phyloP scores from a whole-genome alignment of 2,329 filamentous ascomycete genomes.

The Macrophomina tecta region DNA sequence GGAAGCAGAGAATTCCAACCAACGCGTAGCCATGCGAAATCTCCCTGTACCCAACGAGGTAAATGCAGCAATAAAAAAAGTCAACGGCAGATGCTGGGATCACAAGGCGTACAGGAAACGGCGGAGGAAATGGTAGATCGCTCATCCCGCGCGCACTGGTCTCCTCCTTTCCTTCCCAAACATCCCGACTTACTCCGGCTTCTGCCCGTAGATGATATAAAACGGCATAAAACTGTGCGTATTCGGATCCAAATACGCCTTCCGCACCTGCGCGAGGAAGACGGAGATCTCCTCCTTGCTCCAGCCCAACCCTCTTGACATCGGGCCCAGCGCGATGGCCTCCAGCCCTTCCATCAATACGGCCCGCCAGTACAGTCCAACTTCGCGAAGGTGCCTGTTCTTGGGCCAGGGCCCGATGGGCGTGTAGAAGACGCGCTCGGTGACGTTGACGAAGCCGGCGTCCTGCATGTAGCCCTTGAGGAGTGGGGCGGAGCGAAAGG shows the following conservation, averaged over 20 bases:
- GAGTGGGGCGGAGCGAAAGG: constrained; percentile 34
- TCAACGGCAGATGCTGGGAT: too few relatives aligned
- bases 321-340: constrained; percentile 32
- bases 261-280: constrained; percentile 25
- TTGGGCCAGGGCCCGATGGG: constrained; percentile 64
- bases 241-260: constrained; percentile 33
- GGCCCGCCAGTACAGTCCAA: constrained; percentile 33
- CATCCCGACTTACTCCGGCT: constrained; percentile 41
- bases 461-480: constrained; percentile 56
- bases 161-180: neutral
- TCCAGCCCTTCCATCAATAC: constrained; percentile 33
- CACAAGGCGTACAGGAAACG: too few relatives aligned
- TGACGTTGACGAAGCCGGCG: constrained; percentile 61
- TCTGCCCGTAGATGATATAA: constrained; percentile 62
- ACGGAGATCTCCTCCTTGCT: constrained; percentile 30
- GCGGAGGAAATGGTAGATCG: too few relatives aligned
- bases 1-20: too few relatives aligned
- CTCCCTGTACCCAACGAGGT: too few relatives aligned
- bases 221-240: constrained; percentile 63
- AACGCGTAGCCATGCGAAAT: too few relatives aligned
- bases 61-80: neutral
- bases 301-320: constrained; percentile 33
- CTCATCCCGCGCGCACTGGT: neutral
- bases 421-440: constrained; percentile 57
- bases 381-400: constrained; percentile 32